phyloP scores from a whole-genome alignment of 306 rosid species.

The Cucumis sativus region Cucumber_9930_V3 NC_026660.2:28407001-28407500 shows the following conservation, averaged over 20 bases:
- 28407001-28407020: slow-evolving; percentile 84
- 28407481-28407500: neutral
- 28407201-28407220: slow-evolving; percentile 91
- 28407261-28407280: slow-evolving; percentile 74
- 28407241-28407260: slow-evolving; percentile 77
- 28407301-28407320: slow-evolving; percentile 74
- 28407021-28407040: slow-evolving; percentile 81
- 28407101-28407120: slow-evolving; percentile 71
- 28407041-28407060: slow-evolving; percentile 61
- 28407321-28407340: slow-evolving; percentile 79
- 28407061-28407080: slow-evolving; percentile 94
- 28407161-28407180: slow-evolving; percentile 76
- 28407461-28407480: slow-evolving; percentile 20
- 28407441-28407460: slow-evolving; percentile 73
- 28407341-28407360: slow-evolving; percentile 63
- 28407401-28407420: slow-evolving; percentile 89
- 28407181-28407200: slow-evolving; percentile 79
- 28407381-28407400: slow-evolving; percentile 99
- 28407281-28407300: slow-evolving; percentile 89
- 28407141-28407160: slow-evolving; percentile 59
- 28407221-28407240: slow-evolving; percentile 85
- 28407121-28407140: slow-evolving; percentile 75
- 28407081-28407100: slow-evolving; percentile 87
- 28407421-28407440: slow-evolving; percentile 77
- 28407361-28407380: slow-evolving; percentile 87